Base-by-base conservation (phyloP, 2,329 filamentous ascomycete species). In the Pseudogymnoascus pannorum region DNA sequence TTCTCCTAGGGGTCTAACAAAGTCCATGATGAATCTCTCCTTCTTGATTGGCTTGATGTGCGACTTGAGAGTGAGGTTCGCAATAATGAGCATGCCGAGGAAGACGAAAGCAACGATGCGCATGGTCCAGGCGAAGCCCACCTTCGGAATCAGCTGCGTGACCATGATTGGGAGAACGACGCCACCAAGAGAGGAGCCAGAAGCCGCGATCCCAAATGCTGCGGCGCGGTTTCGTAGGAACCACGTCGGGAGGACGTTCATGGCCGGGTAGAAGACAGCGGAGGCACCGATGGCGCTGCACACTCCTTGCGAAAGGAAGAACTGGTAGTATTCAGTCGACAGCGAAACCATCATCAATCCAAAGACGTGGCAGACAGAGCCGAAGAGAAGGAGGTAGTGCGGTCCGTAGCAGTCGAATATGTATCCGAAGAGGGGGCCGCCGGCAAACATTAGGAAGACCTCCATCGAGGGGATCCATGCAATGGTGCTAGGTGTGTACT, bases 151-250 rank as follows among this genome's bases (percentile, higher is more conserved):
- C 20, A 87, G 71, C 33, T 78, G 77, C 1, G 77, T 72, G 11
- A 86, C 77, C 78, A 87, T 83, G 67, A 87, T 85, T 0, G 85
- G 84, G 57, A 86, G 79, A 35, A 86, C 78, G 14, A 87, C 80
- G 16, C 80, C 80, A 1, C 80, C 80, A 4, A 82, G 64, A 3
- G 77, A 79, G 24, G 76, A 78, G 3, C 80, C 80, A 4, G 78
- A 75, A 4, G 77, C 75, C 70, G 79, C 77, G 26, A 80, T 71
- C 1, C 80, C 80, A 61, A 78, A 74, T 6, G 79, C 79, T 6
- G 77, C 71, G 3, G 75, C 76, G 20, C 80, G 75, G 26, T 77
- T 75, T 63, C 75, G 77, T 67, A 78, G 77, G 67, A 82, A 77
- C 74, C 79, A 82, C 35, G 78, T 79, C 0, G 75, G 73, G 6